Base-by-base conservation (phyloP, 2,329 filamentous ascomycete genomes). In the Penicillium sp. region DNA sequence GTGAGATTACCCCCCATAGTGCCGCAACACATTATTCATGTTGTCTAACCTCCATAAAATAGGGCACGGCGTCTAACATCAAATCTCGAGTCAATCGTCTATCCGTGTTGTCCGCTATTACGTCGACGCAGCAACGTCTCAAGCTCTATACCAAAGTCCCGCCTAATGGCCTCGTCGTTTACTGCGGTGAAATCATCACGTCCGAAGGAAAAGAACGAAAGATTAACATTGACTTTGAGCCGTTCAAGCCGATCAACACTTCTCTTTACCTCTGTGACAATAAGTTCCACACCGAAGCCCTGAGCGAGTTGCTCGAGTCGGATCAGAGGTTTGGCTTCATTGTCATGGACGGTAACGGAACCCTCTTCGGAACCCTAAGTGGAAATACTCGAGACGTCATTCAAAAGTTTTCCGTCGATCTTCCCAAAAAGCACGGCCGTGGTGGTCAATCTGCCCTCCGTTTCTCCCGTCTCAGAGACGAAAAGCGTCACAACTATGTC, bases 311-410 rank as follows among this genome's bases (percentile, higher is more conserved):
- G 69, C 87, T 99, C 64, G 94, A 99, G 79, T 97, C 93, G 18
- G 94, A 99, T 74, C 94, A 97, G 78, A 97, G 96, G 78, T 99
- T 99, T 67, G 94, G 94, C 55, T 99, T 99, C 80, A 99, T 99
- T 75, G 88, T 99, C 79, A 99, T 99, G 94, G 94, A 99, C 73
- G 94, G 94, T 79, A 99, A 99, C 77, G 95, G 94, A 67, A 90
- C 94, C 45, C 86, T 99, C 28, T 99, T 99, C 66, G 94, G 94
- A 68, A 99, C 94, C 0, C 82, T 99, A 43, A 96, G 91, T 69
- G 95, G 94, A 66, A 99, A 99, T 77, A 99, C 94, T 35, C 87
- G 94, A 73, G 95, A 99, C 67, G 84, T 99, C 50, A 83, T 97
- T 52, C 94, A 99, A 81, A 99, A 99, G 78, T 96, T 99, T 80